These are phyloP conservation scores for Coccinonectria pachysandricola DNA, from an alignment of 2,329 filamentous ascomycete genomes.

Conservation along the genomic window DNA sequence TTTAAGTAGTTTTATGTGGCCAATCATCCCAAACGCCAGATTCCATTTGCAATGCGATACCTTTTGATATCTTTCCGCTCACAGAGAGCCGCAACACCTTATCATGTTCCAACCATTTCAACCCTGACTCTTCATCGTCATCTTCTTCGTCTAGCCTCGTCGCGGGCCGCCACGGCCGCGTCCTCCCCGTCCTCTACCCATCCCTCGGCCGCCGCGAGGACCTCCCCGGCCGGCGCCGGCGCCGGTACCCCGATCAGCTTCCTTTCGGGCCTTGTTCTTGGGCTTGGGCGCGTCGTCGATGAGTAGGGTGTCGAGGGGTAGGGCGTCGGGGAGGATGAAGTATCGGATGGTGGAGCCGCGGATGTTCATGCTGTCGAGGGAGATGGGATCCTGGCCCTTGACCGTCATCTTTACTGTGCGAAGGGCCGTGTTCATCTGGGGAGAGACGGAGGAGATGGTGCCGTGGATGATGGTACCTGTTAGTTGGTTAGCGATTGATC, in stretches of 20 bases:
- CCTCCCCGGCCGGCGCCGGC: constrained; percentile 44
- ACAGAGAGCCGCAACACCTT: no score
- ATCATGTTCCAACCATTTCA: constrained; percentile 1
- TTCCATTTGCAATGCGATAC: constrained; percentile 22
- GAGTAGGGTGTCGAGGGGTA: constrained; percentile 88
- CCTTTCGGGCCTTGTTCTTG: constrained; percentile 99
- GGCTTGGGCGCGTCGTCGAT: constrained; percentile 97
- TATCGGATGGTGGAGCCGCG: constrained; percentile 94
- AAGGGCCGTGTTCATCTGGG: constrained; percentile 96
- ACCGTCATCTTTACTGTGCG: constrained; percentile 95
- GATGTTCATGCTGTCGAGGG: constrained; percentile 92
- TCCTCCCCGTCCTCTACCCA: constrained; percentile 30
- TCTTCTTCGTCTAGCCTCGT: constrained; percentile 14
- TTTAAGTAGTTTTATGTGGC: constrained; percentile 20
- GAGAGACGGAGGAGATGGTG: constrained; percentile 92
- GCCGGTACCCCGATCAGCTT: constrained; percentile 52
- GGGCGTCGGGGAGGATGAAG: constrained; percentile 89
- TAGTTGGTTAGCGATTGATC: no score
- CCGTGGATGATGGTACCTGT: constrained; percentile 90
- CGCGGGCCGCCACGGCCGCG: no score
- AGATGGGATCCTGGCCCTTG: constrained; percentile 75
- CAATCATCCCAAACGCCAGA: constrained; percentile 27
- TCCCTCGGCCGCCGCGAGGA: constrained; percentile 45
- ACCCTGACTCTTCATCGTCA: constrained; percentile 2
- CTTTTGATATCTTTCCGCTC: no score